phyloP scores from a whole-genome alignment of 352 stramenopile species.

The Elongisporangium anandrum region DNA sequence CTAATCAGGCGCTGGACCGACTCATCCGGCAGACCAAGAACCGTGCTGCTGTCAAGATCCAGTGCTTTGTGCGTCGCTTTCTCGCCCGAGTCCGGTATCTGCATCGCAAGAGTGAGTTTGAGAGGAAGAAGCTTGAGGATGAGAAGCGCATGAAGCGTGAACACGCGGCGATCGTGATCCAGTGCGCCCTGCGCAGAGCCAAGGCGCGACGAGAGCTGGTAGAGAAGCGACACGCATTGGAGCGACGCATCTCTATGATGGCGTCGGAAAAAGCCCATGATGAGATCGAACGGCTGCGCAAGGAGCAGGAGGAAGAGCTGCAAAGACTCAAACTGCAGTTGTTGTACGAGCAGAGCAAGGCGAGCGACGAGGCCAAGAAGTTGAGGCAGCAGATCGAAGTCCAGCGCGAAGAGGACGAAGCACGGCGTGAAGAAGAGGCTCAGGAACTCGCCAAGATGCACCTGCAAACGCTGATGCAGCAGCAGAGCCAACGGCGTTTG shows the following conservation, averaged over 20 bases:
- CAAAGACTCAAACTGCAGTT: constrained; percentile 63
- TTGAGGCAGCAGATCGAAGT: constrained; percentile 30
- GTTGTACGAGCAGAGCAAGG: constrained; percentile 41
- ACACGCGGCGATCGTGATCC: constrained; percentile 56
- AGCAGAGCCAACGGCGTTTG: constrained; percentile 36
- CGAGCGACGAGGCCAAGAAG: constrained; percentile 39
- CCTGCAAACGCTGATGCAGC: constrained; percentile 55
- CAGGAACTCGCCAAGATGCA: constrained; percentile 50
- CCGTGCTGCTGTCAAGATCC: constrained; percentile 61
- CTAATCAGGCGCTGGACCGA: constrained; percentile 44
- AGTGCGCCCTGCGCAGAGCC: constrained; percentile 49
- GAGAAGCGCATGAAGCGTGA: constrained; percentile 26
- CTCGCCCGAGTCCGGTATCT: constrained; percentile 35
- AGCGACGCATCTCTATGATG: constrained; percentile 78
- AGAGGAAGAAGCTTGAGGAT: constrained; percentile 18
- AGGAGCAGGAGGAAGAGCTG: constrained; percentile 72
- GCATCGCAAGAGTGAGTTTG: constrained; percentile 22
- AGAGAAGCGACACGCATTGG: constrained; percentile 56
- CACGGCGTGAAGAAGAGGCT: constrained; percentile 37
- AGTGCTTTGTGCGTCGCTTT: constrained; percentile 58
- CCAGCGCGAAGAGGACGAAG: constrained; percentile 42
- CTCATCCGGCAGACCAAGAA: constrained; percentile 56
- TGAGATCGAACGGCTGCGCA: constrained; percentile 69
- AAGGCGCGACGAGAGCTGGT: constrained; percentile 34
- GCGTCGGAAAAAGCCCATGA: constrained; percentile 74